Conservation (phyloP, 768 basidiomycete species). For the Pholiota molesta region DNA sequence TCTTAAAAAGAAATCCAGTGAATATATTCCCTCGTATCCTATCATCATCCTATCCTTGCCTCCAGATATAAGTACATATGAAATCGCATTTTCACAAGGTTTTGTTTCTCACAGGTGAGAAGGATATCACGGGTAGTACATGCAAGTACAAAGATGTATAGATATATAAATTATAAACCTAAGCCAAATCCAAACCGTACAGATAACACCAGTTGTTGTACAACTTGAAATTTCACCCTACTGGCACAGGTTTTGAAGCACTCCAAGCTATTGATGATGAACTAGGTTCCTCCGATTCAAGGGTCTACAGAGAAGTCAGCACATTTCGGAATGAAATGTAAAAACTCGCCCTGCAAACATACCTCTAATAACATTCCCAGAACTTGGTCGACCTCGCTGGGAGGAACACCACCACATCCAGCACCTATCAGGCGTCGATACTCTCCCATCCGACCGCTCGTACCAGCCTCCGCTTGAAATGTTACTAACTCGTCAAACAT, state of each 20-base stretch:
- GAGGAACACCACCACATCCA: constrained; percentile 85
- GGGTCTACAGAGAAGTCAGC: constrained; percentile 51
- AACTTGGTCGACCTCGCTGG: constrained; percentile 87
- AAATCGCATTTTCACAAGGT: not conserved
- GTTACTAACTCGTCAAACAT: constrained; percentile 77
- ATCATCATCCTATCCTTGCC: no score
- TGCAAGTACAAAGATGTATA: constrained; percentile 11
- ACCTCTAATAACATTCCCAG: constrained; percentile 87
- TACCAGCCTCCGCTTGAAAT: constrained; percentile 89
- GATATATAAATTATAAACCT: constrained; percentile 7
- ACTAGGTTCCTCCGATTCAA: constrained; percentile 82
- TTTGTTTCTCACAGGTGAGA: not conserved
- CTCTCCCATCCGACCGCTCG: constrained; percentile 84
- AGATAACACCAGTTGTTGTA: not conserved
- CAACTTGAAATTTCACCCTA: constrained; percentile 24
- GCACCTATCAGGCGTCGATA: constrained; percentile 89
- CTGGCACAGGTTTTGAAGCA: constrained; percentile 36
- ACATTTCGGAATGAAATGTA: not conserved
- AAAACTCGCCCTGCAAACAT: constrained; percentile 22
- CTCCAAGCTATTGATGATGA: constrained; percentile 56
- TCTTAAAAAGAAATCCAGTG: not conserved
- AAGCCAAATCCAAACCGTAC: not conserved
- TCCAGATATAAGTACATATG: no score
- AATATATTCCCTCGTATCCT: not conserved
- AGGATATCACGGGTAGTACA: constrained; percentile 10